phyloP scores from a whole-genome alignment of 331 rosid species.

The Malus hybrid region DNA sequence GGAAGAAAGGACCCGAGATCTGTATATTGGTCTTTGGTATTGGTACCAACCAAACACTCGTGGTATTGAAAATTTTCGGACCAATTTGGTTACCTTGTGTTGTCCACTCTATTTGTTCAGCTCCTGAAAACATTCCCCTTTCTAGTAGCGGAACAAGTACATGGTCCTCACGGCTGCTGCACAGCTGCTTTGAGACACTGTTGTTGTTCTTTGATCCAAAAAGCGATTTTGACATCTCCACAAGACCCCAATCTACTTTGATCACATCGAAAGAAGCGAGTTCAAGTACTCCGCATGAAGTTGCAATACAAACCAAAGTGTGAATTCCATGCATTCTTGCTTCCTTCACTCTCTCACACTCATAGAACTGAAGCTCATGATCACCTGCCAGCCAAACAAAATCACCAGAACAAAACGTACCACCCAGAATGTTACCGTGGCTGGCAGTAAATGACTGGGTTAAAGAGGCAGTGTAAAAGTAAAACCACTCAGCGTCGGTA shows the following conservation, averaged over 20 bases:
- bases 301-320: conserved; percentile 32
- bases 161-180: not conserved
- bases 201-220: not conserved
- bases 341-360: conserved; percentile 46
- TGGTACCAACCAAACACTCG: too few species aligned
- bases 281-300: conserved; percentile 37
- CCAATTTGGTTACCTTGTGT: not conserved
- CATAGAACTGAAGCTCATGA: conserved; percentile 15
- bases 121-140: not conserved
- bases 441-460: conserved; percentile 9
- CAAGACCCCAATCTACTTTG: conserved; percentile 29
- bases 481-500: conserved; percentile 33
- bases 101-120: not conserved
- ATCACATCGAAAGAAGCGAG: conserved; percentile 36
- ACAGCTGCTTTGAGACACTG: not conserved
- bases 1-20: not conserved
- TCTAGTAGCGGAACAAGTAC: not conserved
- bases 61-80: not conserved
- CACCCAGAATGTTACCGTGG: conserved; percentile 16
- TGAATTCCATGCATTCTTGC: conserved; percentile 37
- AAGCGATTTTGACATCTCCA: conserved; percentile 24
- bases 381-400: conserved; percentile 39
- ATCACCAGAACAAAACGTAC: conserved; percentile 23
- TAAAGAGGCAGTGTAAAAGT: conserved; percentile 33
- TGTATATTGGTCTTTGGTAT: not conserved